Evolutionary conservation across 208 protist genomes (phyloP).

Genomic region (Phytomonas sp.): DNA sequence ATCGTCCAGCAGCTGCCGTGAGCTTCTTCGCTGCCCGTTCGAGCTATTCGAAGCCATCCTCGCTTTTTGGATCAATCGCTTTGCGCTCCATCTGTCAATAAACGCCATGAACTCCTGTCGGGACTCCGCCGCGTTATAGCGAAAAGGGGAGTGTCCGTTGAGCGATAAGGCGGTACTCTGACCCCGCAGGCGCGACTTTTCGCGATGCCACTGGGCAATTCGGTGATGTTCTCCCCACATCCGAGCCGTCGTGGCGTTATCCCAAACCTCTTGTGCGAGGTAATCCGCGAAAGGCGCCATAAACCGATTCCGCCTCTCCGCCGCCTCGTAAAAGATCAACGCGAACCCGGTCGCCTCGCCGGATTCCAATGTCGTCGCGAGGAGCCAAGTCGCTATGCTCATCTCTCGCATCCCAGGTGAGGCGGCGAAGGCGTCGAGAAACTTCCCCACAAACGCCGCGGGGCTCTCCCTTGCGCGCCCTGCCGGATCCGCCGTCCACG

Average conservation of each 20-base stretch:
- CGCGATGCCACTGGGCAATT: slow-evolving; percentile 60
- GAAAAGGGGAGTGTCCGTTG: slow-evolving; percentile 32
- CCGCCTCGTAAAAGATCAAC: slow-evolving; percentile 47
- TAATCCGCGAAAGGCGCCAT: slow-evolving; percentile 27
- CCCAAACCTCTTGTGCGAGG: slow-evolving; percentile 39
- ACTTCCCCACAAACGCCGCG: slow-evolving; percentile 22
- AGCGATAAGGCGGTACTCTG: slow-evolving; percentile 27
- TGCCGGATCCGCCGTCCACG: neutral
- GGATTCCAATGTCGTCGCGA: slow-evolving; percentile 37
- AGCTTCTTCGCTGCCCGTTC: neutral
- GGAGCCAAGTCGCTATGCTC: slow-evolving; percentile 41
- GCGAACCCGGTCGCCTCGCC: slow-evolving; percentile 69
- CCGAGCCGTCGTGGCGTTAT: slow-evolving; percentile 12
- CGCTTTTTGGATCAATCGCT: neutral
- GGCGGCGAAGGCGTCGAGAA: slow-evolving; percentile 25
- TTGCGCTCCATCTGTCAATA: slow-evolving; percentile 32
- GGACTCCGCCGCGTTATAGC: slow-evolving; percentile 29
- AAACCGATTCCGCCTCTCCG: slow-evolving; percentile 29
- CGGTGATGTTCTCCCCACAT: slow-evolving; percentile 64
- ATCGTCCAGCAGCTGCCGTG: neutral
- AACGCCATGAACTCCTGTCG: slow-evolving; percentile 58
- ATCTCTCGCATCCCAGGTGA: slow-evolving; percentile 27
- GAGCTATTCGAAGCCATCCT: neutral
- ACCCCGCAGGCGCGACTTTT: slow-evolving; percentile 20
- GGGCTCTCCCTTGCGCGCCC: slow-evolving; percentile 1